Percentiles rank a stretch among this genome's conserved stretches.
phyloP scores from a whole-genome alignment of 2,329 filamentous ascomycete genomes.

The Laburnicola sp. region DNA sequence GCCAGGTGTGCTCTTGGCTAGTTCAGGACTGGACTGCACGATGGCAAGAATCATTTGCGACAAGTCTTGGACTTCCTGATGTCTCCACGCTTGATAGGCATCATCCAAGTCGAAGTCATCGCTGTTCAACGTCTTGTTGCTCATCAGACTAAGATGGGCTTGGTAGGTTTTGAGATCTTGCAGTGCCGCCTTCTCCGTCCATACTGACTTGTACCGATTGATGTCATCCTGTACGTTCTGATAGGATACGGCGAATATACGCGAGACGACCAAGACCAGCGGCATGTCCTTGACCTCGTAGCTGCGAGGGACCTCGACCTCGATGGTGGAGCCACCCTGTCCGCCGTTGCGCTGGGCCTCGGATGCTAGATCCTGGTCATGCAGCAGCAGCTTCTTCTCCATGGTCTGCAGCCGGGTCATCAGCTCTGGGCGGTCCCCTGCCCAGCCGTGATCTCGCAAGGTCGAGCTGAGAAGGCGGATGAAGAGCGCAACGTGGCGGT shows the following conservation, averaged over 20 bases:
- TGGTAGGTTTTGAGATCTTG: slow-evolving; percentile 94
- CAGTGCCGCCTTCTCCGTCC: slow-evolving; percentile 90
- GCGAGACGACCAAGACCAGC: slow-evolving; percentile 82
- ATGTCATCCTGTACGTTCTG: slow-evolving; percentile 85
- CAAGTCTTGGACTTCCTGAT: slow-evolving; percentile 80
- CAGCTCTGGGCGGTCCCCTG: slow-evolving; percentile 82
- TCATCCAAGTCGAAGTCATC: slow-evolving; percentile 91
- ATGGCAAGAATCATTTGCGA: slow-evolving; percentile 94
- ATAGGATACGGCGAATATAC: slow-evolving; percentile 79
- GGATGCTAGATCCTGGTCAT: slow-evolving; percentile 84
- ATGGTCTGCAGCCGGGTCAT: slow-evolving; percentile 75
- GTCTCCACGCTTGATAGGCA: slow-evolving; percentile 87
- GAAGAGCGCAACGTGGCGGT: slow-evolving; percentile 92
- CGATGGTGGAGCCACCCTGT: slow-evolving; percentile 67
- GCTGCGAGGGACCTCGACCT: slow-evolving; percentile 79
- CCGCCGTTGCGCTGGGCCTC: slow-evolving; percentile 60
- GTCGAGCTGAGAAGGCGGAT: slow-evolving; percentile 81
- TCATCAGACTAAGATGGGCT: slow-evolving; percentile 79
- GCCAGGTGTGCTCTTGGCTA: slow-evolving; percentile 74
- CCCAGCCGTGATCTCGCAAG: slow-evolving; percentile 80
- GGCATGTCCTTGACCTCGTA: slow-evolving; percentile 98
- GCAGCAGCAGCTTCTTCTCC: slow-evolving; percentile 90
- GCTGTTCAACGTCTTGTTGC: slow-evolving; percentile 72
- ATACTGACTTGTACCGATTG: slow-evolving; percentile 74
- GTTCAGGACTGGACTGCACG: slow-evolving; percentile 79